Conservation (phyloP, 345 rosid genomes). For the Brassica rapa region DNA sequence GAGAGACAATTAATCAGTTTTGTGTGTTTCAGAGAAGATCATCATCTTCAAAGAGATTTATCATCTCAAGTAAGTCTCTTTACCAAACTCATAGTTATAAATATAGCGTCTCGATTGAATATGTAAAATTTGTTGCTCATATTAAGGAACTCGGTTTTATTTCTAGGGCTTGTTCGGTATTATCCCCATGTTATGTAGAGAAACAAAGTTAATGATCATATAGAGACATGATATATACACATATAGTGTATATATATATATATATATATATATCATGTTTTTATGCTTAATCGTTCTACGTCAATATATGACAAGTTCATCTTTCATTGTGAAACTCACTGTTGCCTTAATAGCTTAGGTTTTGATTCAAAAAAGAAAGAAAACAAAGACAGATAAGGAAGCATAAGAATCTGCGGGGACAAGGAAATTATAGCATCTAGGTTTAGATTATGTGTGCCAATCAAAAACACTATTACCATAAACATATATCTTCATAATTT, state of each 20-base stretch:
- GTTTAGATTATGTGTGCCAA: conserved; percentile 6
- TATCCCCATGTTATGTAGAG: neutral
- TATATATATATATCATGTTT: neutral
- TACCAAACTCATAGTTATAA: neutral
- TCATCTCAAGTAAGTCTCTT: conserved; percentile 33
- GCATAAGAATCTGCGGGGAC: neutral
- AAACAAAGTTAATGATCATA: conserved; percentile 1
- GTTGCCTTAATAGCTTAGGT: neutral
- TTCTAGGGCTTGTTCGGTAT: conserved; percentile 17
- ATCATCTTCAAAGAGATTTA: conserved; percentile 5
- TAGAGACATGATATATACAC: neutral
- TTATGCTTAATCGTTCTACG: conserved; percentile 6
- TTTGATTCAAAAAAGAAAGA: neutral
- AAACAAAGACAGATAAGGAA: neutral
- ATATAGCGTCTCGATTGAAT: neutral
- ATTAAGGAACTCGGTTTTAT: conserved; percentile 25
- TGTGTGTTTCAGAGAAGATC: conserved; percentile 30
- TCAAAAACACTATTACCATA: conserved; percentile 1
- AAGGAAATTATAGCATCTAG: neutral
- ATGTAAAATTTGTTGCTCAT: neutral
- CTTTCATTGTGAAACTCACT: conserved; percentile 10
- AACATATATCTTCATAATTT: conserved; percentile 1
- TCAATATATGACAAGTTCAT: conserved; percentile 8
- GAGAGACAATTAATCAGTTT: conserved; percentile 41
- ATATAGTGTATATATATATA: neutral